Evolutionary conservation across 176 grass and related monocot genomes (phyloP), one percentile per base, ranked within the genome.

Genomic region (bread wheat (Triticum aestivum)): DNA sequence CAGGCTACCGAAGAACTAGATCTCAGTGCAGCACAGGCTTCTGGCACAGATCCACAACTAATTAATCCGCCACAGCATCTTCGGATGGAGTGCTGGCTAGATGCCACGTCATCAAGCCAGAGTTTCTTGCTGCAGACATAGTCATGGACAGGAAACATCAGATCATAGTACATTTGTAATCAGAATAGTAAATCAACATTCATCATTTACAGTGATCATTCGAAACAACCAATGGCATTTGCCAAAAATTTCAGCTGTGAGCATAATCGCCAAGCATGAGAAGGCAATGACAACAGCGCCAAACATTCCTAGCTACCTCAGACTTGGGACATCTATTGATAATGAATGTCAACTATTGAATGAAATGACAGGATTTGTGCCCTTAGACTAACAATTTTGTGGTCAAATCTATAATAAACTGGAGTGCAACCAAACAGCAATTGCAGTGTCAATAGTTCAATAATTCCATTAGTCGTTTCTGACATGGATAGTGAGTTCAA

Each of bases 51-150:
- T 56, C 52, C 52, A 56, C 52, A 56, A 56, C 17, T 56, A 56
- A 56, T 17, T 56, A 56, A 56, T 56, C 52, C 14, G 49, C 49
- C 80, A 87, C 89, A 86, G 75, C 74, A 24, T 35, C 84, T 79
- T 83, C 51, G 0, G 44, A 75, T 34, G 80, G 59, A 61, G 59
- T 90, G 84, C 59, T 67, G 34, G 33, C 42, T 79, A 45, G 24
- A 11, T 45, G 26, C 11, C 78, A 63, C 51, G 65, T 79, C 58
- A 73, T 87, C 85, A 79, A 7, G 27, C 66, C 74, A 79, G 21
- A 20, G 34, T 52, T 83, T 90, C 85, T 87, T 68, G 85, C 89
- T 79, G 80, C n/a, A 54, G 73, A 62, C 58, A 87, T 72, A 82
- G 41, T 58, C 13, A 30, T 65, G 54, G 4, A 1, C 71, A 69